Evolutionary conservation across 441 rosid genomes (phyloP).

Genomic region (Euphorbia schlechtendalii): DNA sequence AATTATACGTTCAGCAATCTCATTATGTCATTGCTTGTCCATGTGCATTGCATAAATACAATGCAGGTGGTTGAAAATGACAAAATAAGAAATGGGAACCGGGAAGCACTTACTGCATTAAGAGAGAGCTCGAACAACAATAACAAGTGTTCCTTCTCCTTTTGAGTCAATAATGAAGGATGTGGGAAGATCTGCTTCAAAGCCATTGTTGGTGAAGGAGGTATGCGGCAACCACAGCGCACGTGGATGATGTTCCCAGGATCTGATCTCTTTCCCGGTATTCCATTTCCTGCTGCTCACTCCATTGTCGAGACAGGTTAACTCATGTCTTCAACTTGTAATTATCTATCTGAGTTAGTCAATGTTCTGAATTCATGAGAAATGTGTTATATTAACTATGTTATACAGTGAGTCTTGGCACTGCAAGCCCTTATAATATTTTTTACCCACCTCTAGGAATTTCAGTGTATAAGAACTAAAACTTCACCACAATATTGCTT

Average conservation of each 20-base stretch:
- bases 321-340: background rate
- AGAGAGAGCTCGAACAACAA: conserved; percentile 73
- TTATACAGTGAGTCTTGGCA: background rate
- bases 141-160: conserved; percentile 53
- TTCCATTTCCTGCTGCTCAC: conserved; percentile 82
- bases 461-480: background rate
- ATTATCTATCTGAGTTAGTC: background rate
- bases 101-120: conserved; percentile 78
- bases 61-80: conserved; percentile 76
- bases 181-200: conserved; percentile 31
- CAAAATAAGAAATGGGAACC: conserved; percentile 58
- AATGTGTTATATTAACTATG: background rate
- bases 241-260: conserved; percentile 86
- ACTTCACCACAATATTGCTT: background rate
- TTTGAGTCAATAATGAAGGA: conserved; percentile 73
- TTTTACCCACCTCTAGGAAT: background rate
- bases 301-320: conserved; percentile 65
- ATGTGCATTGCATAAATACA: background rate
- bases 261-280: conserved; percentile 51
- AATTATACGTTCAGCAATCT: background rate
- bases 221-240: conserved; percentile 63
- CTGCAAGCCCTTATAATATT: background rate
- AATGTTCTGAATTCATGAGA: background rate
- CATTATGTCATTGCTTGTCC: background rate
- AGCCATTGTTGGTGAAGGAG: conserved; percentile 62